Evolutionary conservation across 768 basidiomycete genomes (phyloP), one percentile per base, ranked within the genome.

Genomic region (Kwoniella dejecticola): DNA sequence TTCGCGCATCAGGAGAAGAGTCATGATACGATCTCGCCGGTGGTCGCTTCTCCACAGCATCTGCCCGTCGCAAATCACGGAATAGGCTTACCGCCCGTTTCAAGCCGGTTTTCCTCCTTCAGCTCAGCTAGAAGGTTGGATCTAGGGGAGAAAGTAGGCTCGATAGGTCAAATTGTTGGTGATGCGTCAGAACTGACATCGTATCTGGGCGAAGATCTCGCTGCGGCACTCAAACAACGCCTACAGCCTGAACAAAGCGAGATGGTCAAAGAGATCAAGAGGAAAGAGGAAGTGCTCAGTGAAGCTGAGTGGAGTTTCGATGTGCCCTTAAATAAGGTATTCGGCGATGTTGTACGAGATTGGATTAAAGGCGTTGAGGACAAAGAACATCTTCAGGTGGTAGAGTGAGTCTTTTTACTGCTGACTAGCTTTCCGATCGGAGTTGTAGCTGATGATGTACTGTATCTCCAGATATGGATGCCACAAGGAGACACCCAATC

Each of bases 281-380:
- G 60, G 46, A 62, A 55, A 29, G 53, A 52, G 13, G 59, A 61
- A 26, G 27, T 53, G 6, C 24, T 59, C 21, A 52, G 27, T 23
- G 68, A 69, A 40, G 44, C 48, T 17, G 52, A 64, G 15, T 69
- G 68, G 68, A 66, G 64, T n/a, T 69, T 69, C 42, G 54, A 63
- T 24, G 49, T 36, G 7, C 64, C 68, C 4, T 23, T 63, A 29
- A 29, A 42, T 8, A 52, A 55, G 19, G 60, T 53, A 19, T 52
- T 69, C 17, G 31, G 36, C 6, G 42, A 57, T 26, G 50, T 45
- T 2, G 49, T 66, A 17, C 26, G 52, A 17, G 31, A 26, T 15
- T 42, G 40, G 36, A 17, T 55, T 15, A 36, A 26, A 17, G 44
- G 54, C 31, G 17, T 60, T 15, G 27, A 24, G 15, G 53, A 66